phyloP scores from a whole-genome alignment of 2,329 filamentous ascomycete species.

The Calonectria honghensis region DNA sequence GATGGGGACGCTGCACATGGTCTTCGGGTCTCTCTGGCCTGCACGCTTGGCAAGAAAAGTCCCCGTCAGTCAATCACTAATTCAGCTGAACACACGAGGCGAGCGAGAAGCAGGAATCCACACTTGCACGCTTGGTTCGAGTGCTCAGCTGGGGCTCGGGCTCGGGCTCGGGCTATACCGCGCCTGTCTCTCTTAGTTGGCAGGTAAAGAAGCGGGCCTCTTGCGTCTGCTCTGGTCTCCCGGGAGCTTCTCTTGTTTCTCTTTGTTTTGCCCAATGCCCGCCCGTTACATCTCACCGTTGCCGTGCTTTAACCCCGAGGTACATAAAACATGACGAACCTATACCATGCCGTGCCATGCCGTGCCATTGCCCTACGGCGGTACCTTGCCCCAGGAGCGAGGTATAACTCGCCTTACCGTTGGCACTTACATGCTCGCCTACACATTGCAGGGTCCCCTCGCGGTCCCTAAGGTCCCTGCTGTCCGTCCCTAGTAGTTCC shows the following conservation, averaged over 20 bases:
- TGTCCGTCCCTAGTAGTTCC: constrained; percentile 26
- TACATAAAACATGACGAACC: constrained; percentile 34
- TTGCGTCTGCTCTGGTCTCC: constrained; percentile 5
- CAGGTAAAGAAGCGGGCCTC: constrained; percentile 42
- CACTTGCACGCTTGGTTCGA: constrained; percentile 16
- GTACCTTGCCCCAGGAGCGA: constrained; percentile 13
- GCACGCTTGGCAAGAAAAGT: constrained; percentile 13
- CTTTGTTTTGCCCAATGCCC: constrained; percentile 12
- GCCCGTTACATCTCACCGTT: constrained; percentile 39
- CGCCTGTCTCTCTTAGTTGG: constrained; percentile 14
- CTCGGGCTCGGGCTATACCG: constrained; percentile 25
- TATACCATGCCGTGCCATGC: constrained; percentile 31
- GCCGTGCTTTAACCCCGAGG: constrained; percentile 27
- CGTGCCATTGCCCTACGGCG: constrained; percentile 19
- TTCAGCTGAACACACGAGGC: constrained; percentile 26
- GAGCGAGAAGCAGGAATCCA: constrained; percentile 26
- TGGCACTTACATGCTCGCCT: constrained; percentile 38
- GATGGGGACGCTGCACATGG: constrained; percentile 18
- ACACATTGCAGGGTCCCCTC: constrained; percentile 40
- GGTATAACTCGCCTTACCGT: constrained; percentile 19
- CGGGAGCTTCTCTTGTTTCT: constrained; percentile 7
- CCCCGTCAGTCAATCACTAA: constrained; percentile 27
- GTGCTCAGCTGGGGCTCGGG: constrained; percentile 25
- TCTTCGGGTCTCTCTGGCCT: not conserved
- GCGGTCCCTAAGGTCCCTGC: constrained; percentile 37